Evolutionary conservation across 140 eudicot species (phyloP), one percentile per base, ranked within the genome.

Genomic region (Oenanthe javanica): DNA sequence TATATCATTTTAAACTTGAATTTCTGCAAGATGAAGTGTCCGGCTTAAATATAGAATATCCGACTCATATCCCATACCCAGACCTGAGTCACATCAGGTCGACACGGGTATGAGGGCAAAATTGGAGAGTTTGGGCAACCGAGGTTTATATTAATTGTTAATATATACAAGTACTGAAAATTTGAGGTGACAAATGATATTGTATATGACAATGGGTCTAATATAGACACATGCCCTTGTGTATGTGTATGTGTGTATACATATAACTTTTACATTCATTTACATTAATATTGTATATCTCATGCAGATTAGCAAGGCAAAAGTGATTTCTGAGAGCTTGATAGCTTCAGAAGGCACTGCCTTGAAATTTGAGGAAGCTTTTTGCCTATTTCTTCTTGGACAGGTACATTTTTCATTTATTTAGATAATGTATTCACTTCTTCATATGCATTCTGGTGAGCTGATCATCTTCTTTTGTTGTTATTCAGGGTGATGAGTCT

Each of bases 331-430:
- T 27, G 97, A 94, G 88, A 89, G 97, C 87, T 83, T 94, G 38
- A 83, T 90, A 75, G 91, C 91, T 48, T 89, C 99, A 48, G 99
- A 94, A 76, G 97, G 97, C 77, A 80, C 89, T 77, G 96, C 89
- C 86, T 78, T 94, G 67, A 94, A 92, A 88, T 93, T 92, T 83
- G 99, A 90, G 88, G 97, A 94, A 86, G 89, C 93, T 84, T 88
- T 92, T 74, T 94, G 97, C 87, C 84, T 88, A 76, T 92, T 86
- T 81, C 96, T 94, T 84, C 93, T 94, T 54, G 99, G 97, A 74
- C 97, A 90, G 97, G 99, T 94, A 86, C 2, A 42, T 51, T 69
- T 38, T 59, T 82, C 75, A 70, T 48, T 67, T 77, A 31, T 66
- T 66, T 57, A 47, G 51, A 79, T 50, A 63, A 23, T 21, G 23